phyloP scores from a whole-genome alignment of 768 basidiomycete genomes.

The Phaeotremella skinneri region DNA sequence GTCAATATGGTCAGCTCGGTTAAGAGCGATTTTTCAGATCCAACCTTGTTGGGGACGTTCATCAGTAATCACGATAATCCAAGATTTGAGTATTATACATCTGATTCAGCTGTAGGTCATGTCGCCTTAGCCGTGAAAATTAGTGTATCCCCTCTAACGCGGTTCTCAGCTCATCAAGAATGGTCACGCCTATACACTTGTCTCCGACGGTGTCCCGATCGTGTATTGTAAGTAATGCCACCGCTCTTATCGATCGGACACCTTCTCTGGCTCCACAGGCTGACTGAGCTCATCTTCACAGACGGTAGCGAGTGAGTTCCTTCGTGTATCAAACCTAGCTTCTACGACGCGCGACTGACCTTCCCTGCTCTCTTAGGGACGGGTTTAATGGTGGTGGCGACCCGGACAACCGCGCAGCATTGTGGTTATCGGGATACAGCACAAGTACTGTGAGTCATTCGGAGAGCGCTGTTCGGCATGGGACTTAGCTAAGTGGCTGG shows the following conservation, averaged over 20 bases:
- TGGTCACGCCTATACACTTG: constrained; percentile 51
- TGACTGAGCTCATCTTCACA: constrained; percentile 1
- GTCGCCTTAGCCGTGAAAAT: not conserved
- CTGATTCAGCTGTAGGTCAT: constrained; percentile 33
- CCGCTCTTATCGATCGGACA: too few relatives aligned
- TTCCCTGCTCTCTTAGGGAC: constrained; percentile 13
- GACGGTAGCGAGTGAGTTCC: constrained; percentile 25
- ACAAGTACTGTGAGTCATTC: constrained; percentile 26
- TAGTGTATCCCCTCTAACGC: not conserved
- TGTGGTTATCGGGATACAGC: constrained; percentile 43
- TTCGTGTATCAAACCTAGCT: not conserved
- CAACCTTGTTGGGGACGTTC: constrained; percentile 48
- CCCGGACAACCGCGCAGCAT: constrained; percentile 49
- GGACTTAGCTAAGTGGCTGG: not conserved
- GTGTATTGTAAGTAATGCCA: constrained; percentile 51
- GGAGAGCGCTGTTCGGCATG: not conserved
- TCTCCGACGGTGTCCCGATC: constrained; percentile 52
- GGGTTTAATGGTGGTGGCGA: constrained; percentile 50
- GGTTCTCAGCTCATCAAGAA: constrained; percentile 44
- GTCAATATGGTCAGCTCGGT: constrained; percentile 37
- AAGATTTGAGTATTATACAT: constrained; percentile 40
- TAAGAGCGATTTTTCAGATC: constrained; percentile 42
- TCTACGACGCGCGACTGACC: not conserved
- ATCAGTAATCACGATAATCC: constrained; percentile 51
- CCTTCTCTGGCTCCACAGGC: not conserved